phyloP scores from a whole-genome alignment of 2,329 filamentous ascomycete genomes.

The Pyricularia pennisetigena region DNA sequence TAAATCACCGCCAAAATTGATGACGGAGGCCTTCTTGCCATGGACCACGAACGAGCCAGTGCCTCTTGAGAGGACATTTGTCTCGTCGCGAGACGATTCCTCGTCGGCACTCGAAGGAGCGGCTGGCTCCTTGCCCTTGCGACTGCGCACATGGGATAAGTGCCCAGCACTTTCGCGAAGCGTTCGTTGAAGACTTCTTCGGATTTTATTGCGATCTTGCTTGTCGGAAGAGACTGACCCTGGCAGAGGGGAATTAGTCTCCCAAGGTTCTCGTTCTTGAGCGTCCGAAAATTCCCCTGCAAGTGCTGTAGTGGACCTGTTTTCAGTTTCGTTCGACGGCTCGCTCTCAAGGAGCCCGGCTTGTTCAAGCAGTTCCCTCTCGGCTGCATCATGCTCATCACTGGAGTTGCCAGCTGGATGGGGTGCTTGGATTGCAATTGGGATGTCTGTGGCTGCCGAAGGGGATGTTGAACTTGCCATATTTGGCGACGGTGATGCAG shows the following conservation, averaged over 20 bases:
- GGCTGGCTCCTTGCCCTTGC: slow-evolving; percentile 57
- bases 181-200: slow-evolving; percentile 81
- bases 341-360: slow-evolving; percentile 49
- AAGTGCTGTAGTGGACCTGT: slow-evolving; percentile 5
- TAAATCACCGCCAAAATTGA: slow-evolving; percentile 92
- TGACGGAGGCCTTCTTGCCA: slow-evolving; percentile 94
- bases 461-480: slow-evolving; percentile 18
- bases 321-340: slow-evolving; percentile 27
- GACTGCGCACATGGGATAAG: slow-evolving; percentile 58
- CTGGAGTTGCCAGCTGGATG: slow-evolving; percentile 1
- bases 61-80: slow-evolving; percentile 63
- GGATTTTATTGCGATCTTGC: slow-evolving; percentile 57
- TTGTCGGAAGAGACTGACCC: slow-evolving; percentile 25
- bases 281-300: not conserved
- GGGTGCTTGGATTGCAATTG: not conserved
- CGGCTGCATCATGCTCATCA: slow-evolving; percentile 52
- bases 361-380: slow-evolving; percentile 58
- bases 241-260: not conserved
- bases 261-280: not conserved
- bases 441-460: slow-evolving; percentile 14
- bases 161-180: slow-evolving; percentile 69
- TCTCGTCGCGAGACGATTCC: slow-evolving; percentile 27
- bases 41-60: slow-evolving; percentile 91
- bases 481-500: slow-evolving; percentile 21
- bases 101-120: not conserved